Percentiles rank a stretch among this genome's conserved stretches.
Conservation (phyloP, 2,329 filamentous ascomycete species). For the Akanthomyces lecanii region DNA sequence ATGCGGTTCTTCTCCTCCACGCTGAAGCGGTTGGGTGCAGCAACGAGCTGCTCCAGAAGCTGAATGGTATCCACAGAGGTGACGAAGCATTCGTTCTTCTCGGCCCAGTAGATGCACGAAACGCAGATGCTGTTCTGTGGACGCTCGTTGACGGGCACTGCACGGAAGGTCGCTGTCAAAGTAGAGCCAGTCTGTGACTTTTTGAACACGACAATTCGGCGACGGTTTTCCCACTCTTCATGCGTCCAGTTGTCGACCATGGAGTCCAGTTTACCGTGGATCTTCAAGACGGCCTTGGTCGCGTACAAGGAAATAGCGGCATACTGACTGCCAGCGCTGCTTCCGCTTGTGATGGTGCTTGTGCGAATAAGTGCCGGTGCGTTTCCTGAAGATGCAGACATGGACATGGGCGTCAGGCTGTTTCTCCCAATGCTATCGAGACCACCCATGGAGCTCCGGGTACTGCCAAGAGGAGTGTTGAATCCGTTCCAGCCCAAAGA, state of each 20-base stretch:
- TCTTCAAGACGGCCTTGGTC: conserved; percentile 78
- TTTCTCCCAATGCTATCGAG: conserved; percentile 43
- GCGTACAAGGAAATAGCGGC: conserved; percentile 80
- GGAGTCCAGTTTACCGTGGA: conserved; percentile 75
- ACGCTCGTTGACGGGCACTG: conserved; percentile 74
- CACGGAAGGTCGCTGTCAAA: conserved; percentile 73
- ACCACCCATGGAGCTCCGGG: conserved; percentile 39
- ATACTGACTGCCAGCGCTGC: conserved; percentile 46
- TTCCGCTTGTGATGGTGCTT: conserved; percentile 45
- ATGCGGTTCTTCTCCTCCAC: conserved; percentile 99
- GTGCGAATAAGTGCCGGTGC: conserved; percentile 52
- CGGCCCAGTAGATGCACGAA: conserved; percentile 96
- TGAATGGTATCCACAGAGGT: conserved; percentile 97
- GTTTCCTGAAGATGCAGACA: conserved; percentile 35
- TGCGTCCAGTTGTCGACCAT: conserved; percentile 82
- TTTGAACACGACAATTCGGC: conserved; percentile 84
- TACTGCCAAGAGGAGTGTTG: conserved; percentile 36
- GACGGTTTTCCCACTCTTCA: conserved; percentile 74
- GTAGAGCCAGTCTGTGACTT: conserved; percentile 78
- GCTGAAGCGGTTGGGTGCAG: conserved; percentile 69
- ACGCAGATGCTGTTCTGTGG: conserved; percentile 85
- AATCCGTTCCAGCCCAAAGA: conserved; percentile 41
- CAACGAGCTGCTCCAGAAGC: conserved; percentile 87
- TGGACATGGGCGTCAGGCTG: conserved; percentile 45
- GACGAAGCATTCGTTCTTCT: conserved; percentile 85